These are phyloP conservation scores for Blepharisma stoltei DNA, from an alignment of 73 alveolate genomes.

Conservation along the genomic window DNA sequence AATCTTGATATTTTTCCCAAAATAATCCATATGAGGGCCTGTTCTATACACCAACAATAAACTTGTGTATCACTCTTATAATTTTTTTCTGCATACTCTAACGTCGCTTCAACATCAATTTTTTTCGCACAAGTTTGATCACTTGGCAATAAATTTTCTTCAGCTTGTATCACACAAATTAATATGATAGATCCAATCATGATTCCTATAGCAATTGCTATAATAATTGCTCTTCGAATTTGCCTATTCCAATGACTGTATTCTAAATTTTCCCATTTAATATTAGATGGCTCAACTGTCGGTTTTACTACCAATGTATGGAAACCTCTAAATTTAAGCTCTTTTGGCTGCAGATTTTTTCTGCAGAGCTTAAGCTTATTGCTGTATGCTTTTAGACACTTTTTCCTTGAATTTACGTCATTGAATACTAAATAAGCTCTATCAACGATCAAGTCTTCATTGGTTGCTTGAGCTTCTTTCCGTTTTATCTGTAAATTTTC, in stretches of 20 bases:
- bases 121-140: conserved; percentile 14
- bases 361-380: not conserved
- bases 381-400: not conserved
- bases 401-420: not conserved
- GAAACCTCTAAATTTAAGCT: not conserved
- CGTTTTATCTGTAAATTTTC: not conserved
- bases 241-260: not conserved
- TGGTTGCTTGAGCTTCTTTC: not conserved
- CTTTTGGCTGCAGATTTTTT: not conserved
- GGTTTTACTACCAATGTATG: not conserved
- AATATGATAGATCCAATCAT: conserved; percentile 35
- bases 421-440: conserved; percentile 10
- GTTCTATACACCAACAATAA: not conserved
- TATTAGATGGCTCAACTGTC: conserved; percentile 22
- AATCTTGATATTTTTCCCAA: too few relatives aligned
- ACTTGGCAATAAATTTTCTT: conserved; percentile 30
- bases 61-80: not conserved
- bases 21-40: not conserved
- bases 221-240: conserved; percentile 6
- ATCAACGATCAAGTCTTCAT: conserved; percentile 9
- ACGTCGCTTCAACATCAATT: not conserved
- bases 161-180: conserved; percentile 35
- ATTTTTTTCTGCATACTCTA: not conserved
- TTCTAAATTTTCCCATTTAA: conserved; percentile 26
- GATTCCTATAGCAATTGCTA: conserved; percentile 26